Evolutionary conservation across 139 green algal genomes (phyloP), one percentile per base, ranked within the genome.

Genomic region (Raphidocelis subcapitata): DNA sequence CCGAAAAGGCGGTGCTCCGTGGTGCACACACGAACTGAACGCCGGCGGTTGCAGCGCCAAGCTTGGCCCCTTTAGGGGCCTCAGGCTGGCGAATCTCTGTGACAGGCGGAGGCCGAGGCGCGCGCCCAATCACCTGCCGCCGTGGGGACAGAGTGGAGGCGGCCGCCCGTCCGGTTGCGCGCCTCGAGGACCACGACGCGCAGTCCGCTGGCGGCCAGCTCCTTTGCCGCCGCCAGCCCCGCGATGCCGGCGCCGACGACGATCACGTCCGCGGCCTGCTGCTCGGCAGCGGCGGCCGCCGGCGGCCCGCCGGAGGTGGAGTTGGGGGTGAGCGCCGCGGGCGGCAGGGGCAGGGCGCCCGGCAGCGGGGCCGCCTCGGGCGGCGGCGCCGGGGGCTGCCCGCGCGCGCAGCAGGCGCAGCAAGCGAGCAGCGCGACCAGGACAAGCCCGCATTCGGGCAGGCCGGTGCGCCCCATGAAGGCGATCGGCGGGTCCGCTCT

Each of bases 191-290:
- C 70, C 0, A 84, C 73, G 0, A 90, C 87, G 0, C 56, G 63
- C 3, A 79, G 4, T 5, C 81, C 82, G 3, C 52, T 16, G 24
- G 68, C 62, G 1, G 61, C 37, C 4, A 91, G 29, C 4, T 73
- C 32, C 24, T 66, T 32, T 2, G 84, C 88, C 8, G 75, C 72
- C 2, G 83, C 59, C 0, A 92, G 55, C 18, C 88, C 86, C 12
- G 85, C 81, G 37, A 92, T 88, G 20, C 88, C 88, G 2, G 85
- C 88, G 16, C 88, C 88, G 16, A 93, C 31, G 2, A 92, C 65
- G 1, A 92, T 44, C 1, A 86, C 80, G 33, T 91, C 82, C n/a
- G n/a, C n/a, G n/a, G n/a, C n/a, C n/a, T n/a, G n/a, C n/a, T n/a
- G n/a, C n/a, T n/a, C n/a, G n/a, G n/a, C n/a, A n/a, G n/a, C n/a